These are phyloP conservation scores for Ophiostoma pallidulum DNA, from an alignment of 2,329 filamentous ascomycete genomes.

Conservation along the genomic window DNA sequence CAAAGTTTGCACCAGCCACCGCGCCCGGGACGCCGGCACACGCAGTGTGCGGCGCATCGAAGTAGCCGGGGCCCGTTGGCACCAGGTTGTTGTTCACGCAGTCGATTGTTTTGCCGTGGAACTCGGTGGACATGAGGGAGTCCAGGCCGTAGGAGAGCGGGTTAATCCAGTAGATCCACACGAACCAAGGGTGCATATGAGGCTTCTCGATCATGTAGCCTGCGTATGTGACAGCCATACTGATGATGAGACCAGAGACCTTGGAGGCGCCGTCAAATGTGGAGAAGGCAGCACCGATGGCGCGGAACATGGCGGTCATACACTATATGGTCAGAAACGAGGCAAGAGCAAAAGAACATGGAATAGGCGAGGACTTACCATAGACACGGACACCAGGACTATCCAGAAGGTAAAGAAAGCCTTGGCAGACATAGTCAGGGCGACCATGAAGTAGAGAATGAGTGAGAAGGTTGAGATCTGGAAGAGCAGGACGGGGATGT, in stretches of 20 bases:
- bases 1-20: slow-evolving; percentile 37
- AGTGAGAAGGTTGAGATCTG: slow-evolving; percentile 72
- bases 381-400: too few species aligned
- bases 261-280: too few species aligned
- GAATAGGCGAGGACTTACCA: too few species aligned
- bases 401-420: slow-evolving; percentile 83
- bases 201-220: too few species aligned
- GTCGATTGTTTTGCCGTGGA: slow-evolving; percentile 51
- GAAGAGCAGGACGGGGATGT: slow-evolving; percentile 73
- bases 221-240: too few species aligned
- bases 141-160: slow-evolving; percentile 76
- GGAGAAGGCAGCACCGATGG: too few species aligned
- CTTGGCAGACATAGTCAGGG: slow-evolving; percentile 63
- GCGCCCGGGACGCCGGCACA: slow-evolving; percentile 55
- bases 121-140: slow-evolving; percentile 75
- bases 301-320: too few species aligned
- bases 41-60: slow-evolving; percentile 33
- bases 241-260: too few species aligned
- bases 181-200: slow-evolving; percentile 77
- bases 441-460: slow-evolving; percentile 78
- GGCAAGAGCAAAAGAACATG: too few species aligned
- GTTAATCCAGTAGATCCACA: slow-evolving; percentile 80
- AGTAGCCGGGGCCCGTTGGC: slow-evolving; percentile 27
- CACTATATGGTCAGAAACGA: too few species aligned
- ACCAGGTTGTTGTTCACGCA: slow-evolving; percentile 40